A percentile compares a stretch with the other conserved stretches of the same genome.
phyloP scores from a whole-genome alignment of 192 early-diverging fungal species.

The Coemansia reversa region DNA sequence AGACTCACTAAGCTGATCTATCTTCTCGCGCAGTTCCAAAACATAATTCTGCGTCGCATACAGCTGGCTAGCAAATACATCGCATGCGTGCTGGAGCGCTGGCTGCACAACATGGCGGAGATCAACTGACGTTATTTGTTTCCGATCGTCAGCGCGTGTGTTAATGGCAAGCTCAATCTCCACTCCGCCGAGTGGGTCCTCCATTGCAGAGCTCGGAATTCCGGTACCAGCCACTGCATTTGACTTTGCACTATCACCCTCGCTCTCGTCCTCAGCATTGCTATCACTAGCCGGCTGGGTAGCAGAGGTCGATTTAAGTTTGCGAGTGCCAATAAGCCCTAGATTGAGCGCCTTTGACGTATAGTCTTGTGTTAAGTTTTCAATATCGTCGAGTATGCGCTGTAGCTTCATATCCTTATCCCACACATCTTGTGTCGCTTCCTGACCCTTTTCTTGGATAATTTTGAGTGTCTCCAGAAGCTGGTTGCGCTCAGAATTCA shows the following conservation, averaged over 20 bases:
- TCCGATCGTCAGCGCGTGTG: constrained; percentile 40
- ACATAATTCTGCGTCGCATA: constrained; percentile 45
- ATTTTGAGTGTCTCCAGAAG: constrained; percentile 57
- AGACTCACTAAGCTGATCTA: constrained; percentile 47
- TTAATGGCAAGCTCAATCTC: constrained; percentile 43
- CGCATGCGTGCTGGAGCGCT: constrained; percentile 44
- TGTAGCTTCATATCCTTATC: constrained; percentile 68
- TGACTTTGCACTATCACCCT: background rate
- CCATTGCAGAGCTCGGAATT: constrained; percentile 24
- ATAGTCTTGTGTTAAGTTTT: constrained; percentile 46
- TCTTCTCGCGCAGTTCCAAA: constrained; percentile 39
- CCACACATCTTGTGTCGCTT: constrained; percentile 60
- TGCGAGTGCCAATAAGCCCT: constrained; percentile 41
- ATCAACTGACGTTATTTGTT: constrained; percentile 46
- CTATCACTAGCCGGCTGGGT: background rate
- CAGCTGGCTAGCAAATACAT: constrained; percentile 49
- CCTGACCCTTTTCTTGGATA: constrained; percentile 58
- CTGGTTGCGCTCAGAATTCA: constrained; percentile 75
- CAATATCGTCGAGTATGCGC: constrained; percentile 65
- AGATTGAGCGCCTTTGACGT: constrained; percentile 46
- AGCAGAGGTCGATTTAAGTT: background rate
- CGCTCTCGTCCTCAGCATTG: background rate
- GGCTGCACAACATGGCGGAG: constrained; percentile 45
- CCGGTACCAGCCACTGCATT: background rate
- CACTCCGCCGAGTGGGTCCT: constrained; percentile 41